Evolutionary conservation across 805 yeast genomes (phyloP).

Genomic region (Lipomyces anomalus): DNA sequence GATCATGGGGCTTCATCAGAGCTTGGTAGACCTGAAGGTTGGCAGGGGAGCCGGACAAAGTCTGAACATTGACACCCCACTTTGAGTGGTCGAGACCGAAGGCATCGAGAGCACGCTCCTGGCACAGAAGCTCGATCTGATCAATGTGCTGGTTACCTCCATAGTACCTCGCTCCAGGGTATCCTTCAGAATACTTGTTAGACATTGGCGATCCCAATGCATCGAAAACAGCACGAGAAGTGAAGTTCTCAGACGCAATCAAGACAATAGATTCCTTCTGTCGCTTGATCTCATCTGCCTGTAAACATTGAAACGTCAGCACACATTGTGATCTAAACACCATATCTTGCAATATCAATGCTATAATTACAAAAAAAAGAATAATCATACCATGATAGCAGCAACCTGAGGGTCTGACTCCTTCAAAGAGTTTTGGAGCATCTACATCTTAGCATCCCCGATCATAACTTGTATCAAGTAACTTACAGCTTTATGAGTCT

Average conservation of each 20-base stretch:
- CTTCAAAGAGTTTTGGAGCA: conserved; percentile 30
- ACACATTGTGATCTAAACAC: neutral
- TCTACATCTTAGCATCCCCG: conserved; percentile 8
- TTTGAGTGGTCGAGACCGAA: conserved; percentile 69
- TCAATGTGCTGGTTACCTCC: conserved; percentile 98
- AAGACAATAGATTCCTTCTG: conserved; percentile 90
- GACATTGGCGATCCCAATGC: conserved; percentile 97
- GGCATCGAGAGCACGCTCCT: conserved; percentile 88
- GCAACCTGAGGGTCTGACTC: conserved; percentile 39
- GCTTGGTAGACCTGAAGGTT: conserved; percentile 96
- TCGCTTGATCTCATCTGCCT: conserved; percentile 71
- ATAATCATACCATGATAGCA: conserved; percentile 30
- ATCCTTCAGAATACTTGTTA: conserved; percentile 98
- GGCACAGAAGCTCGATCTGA: conserved; percentile 87
- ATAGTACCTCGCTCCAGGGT: conserved; percentile 98
- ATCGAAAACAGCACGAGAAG: conserved; percentile 92
- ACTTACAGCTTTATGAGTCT: conserved; percentile 20
- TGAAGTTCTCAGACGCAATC: conserved; percentile 96
- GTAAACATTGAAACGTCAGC: neutral
- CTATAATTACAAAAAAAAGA: neutral
- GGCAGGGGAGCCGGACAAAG: conserved; percentile 96
- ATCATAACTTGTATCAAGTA: neutral
- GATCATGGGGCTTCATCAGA: conserved; percentile 87
- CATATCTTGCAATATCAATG: neutral
- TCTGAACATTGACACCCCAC: conserved; percentile 98